A percentile compares a stretch with the other conserved stretches of the same genome.
phyloP scores from a whole-genome alignment of 1,139 yeast genomes.

The Hemisphaericaspora xylanilytica region DNA sequence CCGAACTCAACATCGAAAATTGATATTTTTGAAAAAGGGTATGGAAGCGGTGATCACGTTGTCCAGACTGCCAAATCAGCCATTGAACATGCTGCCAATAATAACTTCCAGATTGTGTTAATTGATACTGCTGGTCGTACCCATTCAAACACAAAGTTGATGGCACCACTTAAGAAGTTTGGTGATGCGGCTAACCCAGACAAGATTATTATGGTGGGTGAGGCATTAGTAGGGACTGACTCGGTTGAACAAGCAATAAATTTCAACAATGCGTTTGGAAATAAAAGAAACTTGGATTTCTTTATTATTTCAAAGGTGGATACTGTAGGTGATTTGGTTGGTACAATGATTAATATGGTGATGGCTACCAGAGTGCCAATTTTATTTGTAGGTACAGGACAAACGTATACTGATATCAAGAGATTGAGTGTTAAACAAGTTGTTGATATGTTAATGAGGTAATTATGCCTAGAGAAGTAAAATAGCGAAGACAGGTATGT shows the following conservation, averaged over 20 bases:
- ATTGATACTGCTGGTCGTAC: slow-evolving; percentile 98
- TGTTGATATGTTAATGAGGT: slow-evolving; percentile 73
- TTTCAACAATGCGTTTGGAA: slow-evolving; percentile 91
- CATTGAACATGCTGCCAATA: slow-evolving; percentile 60
- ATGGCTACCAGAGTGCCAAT: slow-evolving; percentile 96
- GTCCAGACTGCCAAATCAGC: slow-evolving; percentile 96
- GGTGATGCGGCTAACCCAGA: slow-evolving; percentile 96
- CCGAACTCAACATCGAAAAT: slow-evolving; percentile 55
- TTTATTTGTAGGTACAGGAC: slow-evolving; percentile 94
- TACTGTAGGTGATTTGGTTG: slow-evolving; percentile 95
- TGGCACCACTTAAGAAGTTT: slow-evolving; percentile 94
- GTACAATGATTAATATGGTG: slow-evolving; percentile 97
- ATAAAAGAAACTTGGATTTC: slow-evolving; percentile 76
- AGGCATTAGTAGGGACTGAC: slow-evolving; percentile 96
- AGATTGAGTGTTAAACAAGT: slow-evolving; percentile 93
- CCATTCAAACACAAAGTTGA: slow-evolving; percentile 89
- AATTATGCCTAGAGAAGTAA: no score
- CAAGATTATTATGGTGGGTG: slow-evolving; percentile 97
- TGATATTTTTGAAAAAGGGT: slow-evolving; percentile 90
- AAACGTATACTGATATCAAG: slow-evolving; percentile 91
- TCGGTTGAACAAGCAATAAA: slow-evolving; percentile 94
- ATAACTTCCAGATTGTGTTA: slow-evolving; percentile 73
- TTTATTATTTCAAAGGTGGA: slow-evolving; percentile 94
- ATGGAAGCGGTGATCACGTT: slow-evolving; percentile 91
- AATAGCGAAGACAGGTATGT: no score